Evolutionary conservation across 2,329 filamentous ascomycete genomes (phyloP).

Genomic region (Aureobasidium sp.): DNA sequence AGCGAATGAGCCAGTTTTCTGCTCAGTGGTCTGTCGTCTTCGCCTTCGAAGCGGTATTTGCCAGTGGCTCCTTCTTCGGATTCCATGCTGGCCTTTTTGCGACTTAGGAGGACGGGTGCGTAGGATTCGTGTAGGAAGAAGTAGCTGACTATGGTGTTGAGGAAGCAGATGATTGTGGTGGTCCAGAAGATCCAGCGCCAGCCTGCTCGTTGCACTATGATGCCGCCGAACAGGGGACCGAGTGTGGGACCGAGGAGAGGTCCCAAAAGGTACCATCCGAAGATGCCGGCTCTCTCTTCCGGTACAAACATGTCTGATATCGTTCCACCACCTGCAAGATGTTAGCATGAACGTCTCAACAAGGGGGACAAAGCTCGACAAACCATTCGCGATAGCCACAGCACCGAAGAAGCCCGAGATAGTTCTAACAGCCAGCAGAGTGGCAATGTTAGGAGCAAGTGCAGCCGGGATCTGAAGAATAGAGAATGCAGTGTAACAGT

Average conservation of each 20-base stretch:
- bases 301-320: conserved; percentile 40
- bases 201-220: conserved; percentile 35
- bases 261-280: conserved; percentile 38
- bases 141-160: conserved; percentile 35
- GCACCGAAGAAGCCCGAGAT: conserved; percentile 43
- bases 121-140: conserved; percentile 39
- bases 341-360: not conserved
- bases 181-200: conserved; percentile 45
- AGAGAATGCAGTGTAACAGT: conserved; percentile 37
- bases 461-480: conserved; percentile 41
- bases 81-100: conserved; percentile 29
- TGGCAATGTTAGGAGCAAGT: conserved; percentile 38
- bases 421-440: conserved; percentile 37
- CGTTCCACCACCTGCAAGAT: not conserved
- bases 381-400: conserved; percentile 42
- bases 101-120: conserved; percentile 32
- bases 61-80: conserved; percentile 21
- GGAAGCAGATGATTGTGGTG: conserved; percentile 33
- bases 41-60: conserved; percentile 35
- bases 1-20: conserved; percentile 31
- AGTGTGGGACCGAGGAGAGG: conserved; percentile 35
- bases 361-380: not conserved
- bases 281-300: conserved; percentile 36
- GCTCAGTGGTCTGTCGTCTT: conserved; percentile 31
- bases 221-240: conserved; percentile 36